These are phyloP conservation scores for Cryptococcus sp. DNA, from an alignment of 1,284 basidiomycete species.

Conservation along the genomic window DNA sequence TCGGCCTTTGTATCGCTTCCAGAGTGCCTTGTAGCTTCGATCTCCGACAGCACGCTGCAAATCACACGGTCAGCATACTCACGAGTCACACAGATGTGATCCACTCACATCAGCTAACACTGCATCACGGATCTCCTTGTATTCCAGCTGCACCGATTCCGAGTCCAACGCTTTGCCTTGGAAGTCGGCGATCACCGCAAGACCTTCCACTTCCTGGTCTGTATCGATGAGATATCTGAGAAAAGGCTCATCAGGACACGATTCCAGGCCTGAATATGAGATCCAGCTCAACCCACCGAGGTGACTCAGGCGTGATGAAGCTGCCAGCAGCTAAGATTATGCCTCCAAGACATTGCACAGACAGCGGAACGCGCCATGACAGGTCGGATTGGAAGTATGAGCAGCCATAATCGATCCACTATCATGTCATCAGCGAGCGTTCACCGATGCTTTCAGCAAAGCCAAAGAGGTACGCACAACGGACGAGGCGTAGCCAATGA, in stretches of 20 bases:
- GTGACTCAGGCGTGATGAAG: constrained; percentile 88
- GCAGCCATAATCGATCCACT: constrained; percentile 96
- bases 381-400: constrained; percentile 80
- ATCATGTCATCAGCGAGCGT: constrained; percentile 3
- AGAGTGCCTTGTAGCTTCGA: constrained; percentile 80
- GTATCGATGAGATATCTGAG: constrained; percentile 87
- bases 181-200: constrained; percentile 85
- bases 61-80: no score
- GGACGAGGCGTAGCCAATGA: constrained; percentile 91
- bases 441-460: neutral
- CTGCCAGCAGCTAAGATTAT: constrained; percentile 78
- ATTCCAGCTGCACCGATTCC: constrained; percentile 76
- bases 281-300: constrained; percentile 60
- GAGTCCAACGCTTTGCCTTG: constrained; percentile 82
- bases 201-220: constrained; percentile 80
- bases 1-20: constrained; percentile 82
- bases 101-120: constrained; percentile 72
- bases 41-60: constrained; percentile 68
- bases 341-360: constrained; percentile 88
- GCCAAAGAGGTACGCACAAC: constrained; percentile 65
- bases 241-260: neutral
- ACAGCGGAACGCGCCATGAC: constrained; percentile 81
- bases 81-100: no score
- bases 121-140: constrained; percentile 87
- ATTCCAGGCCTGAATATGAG: constrained; percentile 1